Evolutionary conservation across 2,329 filamentous ascomycete genomes (phyloP).

Genomic region (Ceratocystis eucalypticola): DNA sequence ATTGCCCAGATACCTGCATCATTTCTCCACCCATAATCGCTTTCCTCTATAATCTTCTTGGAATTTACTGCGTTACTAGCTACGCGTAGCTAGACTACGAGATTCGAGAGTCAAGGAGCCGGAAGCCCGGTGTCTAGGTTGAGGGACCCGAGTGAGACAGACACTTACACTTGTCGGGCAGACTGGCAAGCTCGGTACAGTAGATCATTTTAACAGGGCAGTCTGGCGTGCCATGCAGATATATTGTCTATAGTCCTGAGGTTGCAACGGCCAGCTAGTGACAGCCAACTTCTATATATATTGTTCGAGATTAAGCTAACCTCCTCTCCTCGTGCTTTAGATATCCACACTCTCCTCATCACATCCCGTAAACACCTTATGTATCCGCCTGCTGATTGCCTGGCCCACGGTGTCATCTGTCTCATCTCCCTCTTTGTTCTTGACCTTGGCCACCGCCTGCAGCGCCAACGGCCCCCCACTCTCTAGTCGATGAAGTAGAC

Average conservation of each 20-base stretch:
- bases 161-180: not conserved
- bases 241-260: not conserved
- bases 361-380: conserved; percentile 45
- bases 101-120: not conserved
- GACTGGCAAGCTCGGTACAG: not conserved
- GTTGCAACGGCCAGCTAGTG: not conserved
- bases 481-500: conserved; percentile 47
- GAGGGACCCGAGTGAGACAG: not conserved
- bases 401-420: conserved; percentile 43
- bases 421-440: conserved; percentile 43
- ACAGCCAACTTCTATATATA: not conserved
- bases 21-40: not conserved
- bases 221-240: too few relatives aligned
- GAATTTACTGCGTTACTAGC: not conserved
- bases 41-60: not conserved
- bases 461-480: conserved; percentile 45
- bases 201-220: not conserved
- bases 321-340: conserved; percentile 23
- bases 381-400: conserved; percentile 44
- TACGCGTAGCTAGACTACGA: not conserved
- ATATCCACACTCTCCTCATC: conserved; percentile 45
- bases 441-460: conserved; percentile 45
- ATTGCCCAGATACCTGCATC: not conserved
- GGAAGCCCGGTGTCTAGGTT: not conserved
- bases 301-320: not conserved